phyloP scores from a whole-genome alignment of 2,329 filamentous ascomycete species.

The Alternaria triticina region DNA sequence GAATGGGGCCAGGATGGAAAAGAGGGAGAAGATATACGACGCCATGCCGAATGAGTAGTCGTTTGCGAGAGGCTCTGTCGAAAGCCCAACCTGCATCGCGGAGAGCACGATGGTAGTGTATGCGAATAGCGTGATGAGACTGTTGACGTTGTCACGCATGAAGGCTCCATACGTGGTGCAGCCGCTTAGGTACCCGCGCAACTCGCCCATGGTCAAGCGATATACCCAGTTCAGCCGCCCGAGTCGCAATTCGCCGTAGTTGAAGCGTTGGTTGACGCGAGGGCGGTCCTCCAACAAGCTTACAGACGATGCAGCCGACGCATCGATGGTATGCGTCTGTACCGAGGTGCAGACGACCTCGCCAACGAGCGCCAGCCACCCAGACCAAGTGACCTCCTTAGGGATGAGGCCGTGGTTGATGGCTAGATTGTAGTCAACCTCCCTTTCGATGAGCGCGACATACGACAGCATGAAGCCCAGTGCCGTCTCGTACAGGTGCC shows the following conservation, averaged over 20 bases:
- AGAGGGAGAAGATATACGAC: slow-evolving; percentile 29
- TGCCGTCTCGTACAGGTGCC: slow-evolving; percentile 21
- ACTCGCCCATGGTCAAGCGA: slow-evolving; percentile 16
- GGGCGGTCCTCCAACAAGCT: background rate
- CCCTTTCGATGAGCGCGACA: slow-evolving; percentile 27
- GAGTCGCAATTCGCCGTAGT: slow-evolving; percentile 33
- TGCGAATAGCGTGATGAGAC: slow-evolving; percentile 30
- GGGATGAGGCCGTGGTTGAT: slow-evolving; percentile 21
- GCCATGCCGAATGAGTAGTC: slow-evolving; percentile 27
- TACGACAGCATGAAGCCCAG: slow-evolving; percentile 29
- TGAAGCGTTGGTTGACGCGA: slow-evolving; percentile 31
- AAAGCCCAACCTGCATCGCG: slow-evolving; percentile 35
- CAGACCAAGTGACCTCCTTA: slow-evolving; percentile 27
- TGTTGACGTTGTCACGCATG: slow-evolving; percentile 30
- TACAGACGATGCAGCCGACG: slow-evolving; percentile 1
- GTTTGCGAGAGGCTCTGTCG: slow-evolving; percentile 19
- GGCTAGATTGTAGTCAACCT: slow-evolving; percentile 28
- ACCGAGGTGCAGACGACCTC: slow-evolving; percentile 9
- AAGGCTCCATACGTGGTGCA: slow-evolving; percentile 35
- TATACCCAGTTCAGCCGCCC: slow-evolving; percentile 36
- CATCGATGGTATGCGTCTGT: slow-evolving; percentile 1
- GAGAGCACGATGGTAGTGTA: slow-evolving; percentile 36
- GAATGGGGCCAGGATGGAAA: slow-evolving; percentile 30
- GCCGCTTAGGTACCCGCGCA: slow-evolving; percentile 26
- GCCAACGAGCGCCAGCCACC: slow-evolving; percentile 20